A percentile compares a stretch with the other conserved stretches of the same genome.
These are phyloP conservation scores for Thelonectria discophora DNA, from an alignment of 2,329 filamentous ascomycete species.

Conservation along the genomic window DNA sequence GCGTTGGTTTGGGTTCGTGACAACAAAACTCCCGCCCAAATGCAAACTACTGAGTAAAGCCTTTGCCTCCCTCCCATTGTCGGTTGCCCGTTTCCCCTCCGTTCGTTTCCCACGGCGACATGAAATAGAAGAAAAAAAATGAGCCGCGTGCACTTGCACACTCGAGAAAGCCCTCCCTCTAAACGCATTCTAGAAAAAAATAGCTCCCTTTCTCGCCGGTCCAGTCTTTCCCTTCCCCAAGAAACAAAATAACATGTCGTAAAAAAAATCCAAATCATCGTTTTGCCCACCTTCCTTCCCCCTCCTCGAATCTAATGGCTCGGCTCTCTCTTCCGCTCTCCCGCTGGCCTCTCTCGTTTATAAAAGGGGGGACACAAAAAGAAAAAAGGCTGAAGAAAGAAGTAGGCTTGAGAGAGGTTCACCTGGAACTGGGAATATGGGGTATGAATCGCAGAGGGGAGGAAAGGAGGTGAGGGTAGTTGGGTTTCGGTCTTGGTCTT, in stretches of 20 bases:
- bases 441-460: conserved; percentile 16
- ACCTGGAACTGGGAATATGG: conserved; percentile 18
- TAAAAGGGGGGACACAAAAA: conserved; percentile 30
- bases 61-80: conserved; percentile 18
- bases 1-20: conserved; percentile 37
- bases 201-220: conserved; percentile 14
- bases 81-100: conserved; percentile 22
- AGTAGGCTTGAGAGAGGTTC: conserved; percentile 26
- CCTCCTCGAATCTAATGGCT: conserved; percentile 31
- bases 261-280: conserved; percentile 46
- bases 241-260: conserved; percentile 32
- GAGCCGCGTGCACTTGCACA: too few species aligned
- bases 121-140: too few species aligned
- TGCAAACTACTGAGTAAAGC: conserved; percentile 24
- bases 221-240: conserved; percentile 30
- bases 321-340: conserved; percentile 20
- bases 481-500: conserved; percentile 5
- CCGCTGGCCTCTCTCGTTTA: too few species aligned
- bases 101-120: neutral
- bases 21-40: conserved; percentile 37
- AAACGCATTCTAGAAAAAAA: conserved; percentile 2
- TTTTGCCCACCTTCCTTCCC: conserved; percentile 38
- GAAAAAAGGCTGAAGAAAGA: conserved; percentile 6
- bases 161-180: too few species aligned
- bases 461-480: neutral